Evolutionary conservation across 2,329 filamentous ascomycete genomes (phyloP), one percentile per base, ranked within the genome.

Genomic region (Stagonosporopsis tanaceti): DNA sequence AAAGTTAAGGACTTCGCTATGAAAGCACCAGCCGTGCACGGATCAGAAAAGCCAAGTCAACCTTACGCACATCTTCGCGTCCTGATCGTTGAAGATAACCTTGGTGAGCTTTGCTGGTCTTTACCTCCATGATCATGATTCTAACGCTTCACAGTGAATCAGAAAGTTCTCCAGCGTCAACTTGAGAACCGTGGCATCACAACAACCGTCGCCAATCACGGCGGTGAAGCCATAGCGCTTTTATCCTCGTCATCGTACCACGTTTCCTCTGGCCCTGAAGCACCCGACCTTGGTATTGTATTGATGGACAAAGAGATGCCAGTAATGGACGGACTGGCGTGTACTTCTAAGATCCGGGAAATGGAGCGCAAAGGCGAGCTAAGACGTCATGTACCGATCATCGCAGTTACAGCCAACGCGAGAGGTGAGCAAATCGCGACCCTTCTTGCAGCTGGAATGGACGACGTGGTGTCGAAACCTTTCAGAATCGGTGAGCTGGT

Each of bases 391-490:
- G 65, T 79, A 2, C 77, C 77, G 2, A 78, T 79, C 52, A 78
- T 79, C 27, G 77, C 76, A 0, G 77, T 79, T 17, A 79, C 77
- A 11, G 77, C 77, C 8, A 79, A 79, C 50, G 77, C 77, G 28
- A 52, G 77, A 2, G 70, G 68, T 30, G 77, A 77, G 59, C 77
- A 79, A 62, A 78, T 79, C 42, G 68, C 71, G 3, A 75, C 76
- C 5, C 61, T 78, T 24, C 57, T 77, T 0, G 71, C 62, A 5
- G 76, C 70, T 1, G 77, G 77, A 25, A 78, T 78, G 76, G 80
- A 83, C 58, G 80, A 82, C 62, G 81, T 83, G 3, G 80, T 83
- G 3, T 76, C 72, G 27, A 83, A 83, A 60, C 81, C 81, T 0
- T 83, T 83, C 61, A 71, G 80, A n/a, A 82, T 82, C 30, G 74